Percentiles rank a stretch among this genome's conserved stretches.
phyloP scores from a whole-genome alignment of 768 basidiomycete species.

The Mycena leptocephala region DNA sequence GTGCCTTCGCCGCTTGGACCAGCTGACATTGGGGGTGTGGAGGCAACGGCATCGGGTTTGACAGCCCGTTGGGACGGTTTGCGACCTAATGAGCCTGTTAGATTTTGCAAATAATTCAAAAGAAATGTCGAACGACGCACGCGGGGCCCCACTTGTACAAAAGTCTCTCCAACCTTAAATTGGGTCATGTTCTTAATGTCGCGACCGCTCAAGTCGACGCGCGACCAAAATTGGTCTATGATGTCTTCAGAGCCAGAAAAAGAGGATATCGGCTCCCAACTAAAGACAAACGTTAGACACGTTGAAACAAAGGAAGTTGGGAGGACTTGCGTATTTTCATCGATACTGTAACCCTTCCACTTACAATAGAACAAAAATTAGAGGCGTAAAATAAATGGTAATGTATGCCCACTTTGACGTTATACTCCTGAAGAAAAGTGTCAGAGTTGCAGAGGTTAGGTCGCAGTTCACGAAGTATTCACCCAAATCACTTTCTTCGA shows the following conservation, averaged over 20 bases:
- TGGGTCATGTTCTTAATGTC: conserved; percentile 63
- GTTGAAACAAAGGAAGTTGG: conserved; percentile 5
- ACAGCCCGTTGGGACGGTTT: conserved; percentile 27
- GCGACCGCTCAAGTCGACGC: conserved; percentile 63
- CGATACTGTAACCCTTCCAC: conserved; percentile 74
- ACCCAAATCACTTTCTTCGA: conserved; percentile 70
- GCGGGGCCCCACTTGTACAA: conserved; percentile 74
- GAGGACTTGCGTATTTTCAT: conserved; percentile 72
- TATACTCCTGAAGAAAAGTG: conserved; percentile 62
- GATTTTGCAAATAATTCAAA: background rate
- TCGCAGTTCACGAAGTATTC: conserved; percentile 35
- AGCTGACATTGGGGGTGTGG: conserved; percentile 15
- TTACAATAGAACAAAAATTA: conserved; percentile 41
- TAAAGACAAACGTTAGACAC: conserved; percentile 42
- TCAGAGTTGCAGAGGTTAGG: conserved; percentile 18
- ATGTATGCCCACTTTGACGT: conserved; percentile 66
- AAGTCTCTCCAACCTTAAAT: conserved; percentile 71
- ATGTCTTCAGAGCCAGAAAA: conserved; percentile 74
- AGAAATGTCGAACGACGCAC: conserved; percentile 56
- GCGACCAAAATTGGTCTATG: conserved; percentile 62
- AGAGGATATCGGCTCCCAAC: conserved; percentile 80
- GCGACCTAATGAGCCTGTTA: conserved; percentile 37
- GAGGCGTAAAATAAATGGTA: background rate
- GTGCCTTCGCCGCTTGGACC: conserved; percentile 25
- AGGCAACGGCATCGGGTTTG: conserved; percentile 26